Evolutionary conservation across 257 asterid genomes (phyloP), one percentile per base, ranked within the genome.

Genomic region (Thymus mandschuricus): DNA sequence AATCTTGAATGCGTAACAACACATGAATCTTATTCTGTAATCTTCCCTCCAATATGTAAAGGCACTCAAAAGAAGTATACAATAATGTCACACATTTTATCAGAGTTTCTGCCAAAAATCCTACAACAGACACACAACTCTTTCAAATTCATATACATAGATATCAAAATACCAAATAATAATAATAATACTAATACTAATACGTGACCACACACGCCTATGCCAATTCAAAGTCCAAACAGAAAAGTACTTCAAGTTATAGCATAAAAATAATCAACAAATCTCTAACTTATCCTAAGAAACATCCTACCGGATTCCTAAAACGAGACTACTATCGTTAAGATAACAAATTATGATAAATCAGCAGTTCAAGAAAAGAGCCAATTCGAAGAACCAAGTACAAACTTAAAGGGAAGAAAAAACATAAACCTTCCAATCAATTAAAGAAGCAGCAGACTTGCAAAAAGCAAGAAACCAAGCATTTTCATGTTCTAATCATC

Each of bases 401-500:
- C 58, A 28, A 10, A 3, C 5, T 3, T 35, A 61, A 49, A 69
- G 65, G 34, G 29, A 52, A 49, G 49, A 15, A 30, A 33, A 35
- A 46, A 45, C 43, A 60, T 29, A 10, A 30, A 57, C 8, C 30
- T 63, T 10, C 71, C 11, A 57, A 44, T 56, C 44, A 30, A 31
- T 29, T 31, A 13, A 59, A 31, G 27, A 35, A 35, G 13, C 31
- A 41, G 45, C 55, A 69, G 45, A 29, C 34, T 43, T 9, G 41
- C 13, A 54, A 69, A 56, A 46, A 69, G 2, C 45, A 54, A 54
- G 61, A 38, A 34, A 54, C 6, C 29, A 31, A 49, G 46, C 69
- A 21, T 33, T 48, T 58, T 9, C 35, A 50, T 49, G 52, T 38
- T 46, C 63, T 59, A 31, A 70, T 33, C 50, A 34, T 71, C 75